phyloP scores from a whole-genome alignment of 129 eudicot species.

The Saposhnikovia divaricata region DNA sequence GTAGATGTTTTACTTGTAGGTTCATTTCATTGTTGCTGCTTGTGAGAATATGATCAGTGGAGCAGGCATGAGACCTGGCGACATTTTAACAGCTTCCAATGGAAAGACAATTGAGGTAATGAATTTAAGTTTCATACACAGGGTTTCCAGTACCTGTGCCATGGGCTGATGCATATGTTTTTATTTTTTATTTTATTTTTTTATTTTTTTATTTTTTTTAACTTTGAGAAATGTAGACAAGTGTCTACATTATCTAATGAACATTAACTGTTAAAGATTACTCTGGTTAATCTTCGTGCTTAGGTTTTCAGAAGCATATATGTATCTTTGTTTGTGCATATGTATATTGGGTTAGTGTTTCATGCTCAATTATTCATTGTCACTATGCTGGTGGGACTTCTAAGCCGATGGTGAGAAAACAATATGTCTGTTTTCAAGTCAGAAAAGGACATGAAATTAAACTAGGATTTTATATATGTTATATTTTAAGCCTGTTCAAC shows the following conservation, averaged over 20 bases:
- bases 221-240: not conserved
- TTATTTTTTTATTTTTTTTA: not conserved
- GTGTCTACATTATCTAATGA: not conserved
- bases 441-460: not conserved
- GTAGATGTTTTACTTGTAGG: conserved; percentile 33
- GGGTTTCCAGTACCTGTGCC: not conserved
- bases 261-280: not conserved
- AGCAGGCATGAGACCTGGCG: conserved; percentile 98
- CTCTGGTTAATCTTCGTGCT: not conserved
- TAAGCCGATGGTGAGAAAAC: not conserved
- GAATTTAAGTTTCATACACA: not conserved
- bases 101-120: conserved; percentile 98
- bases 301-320: not conserved
- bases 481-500: not conserved
- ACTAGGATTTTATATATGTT: not conserved
- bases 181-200: too few species aligned
- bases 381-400: not conserved
- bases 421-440: not conserved
- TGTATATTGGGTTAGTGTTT: not conserved
- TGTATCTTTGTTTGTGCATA: not conserved
- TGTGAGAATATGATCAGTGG: conserved; percentile 99
- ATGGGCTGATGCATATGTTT: not conserved
- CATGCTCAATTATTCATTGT: not conserved
- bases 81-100: conserved; percentile 84
- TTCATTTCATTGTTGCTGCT: conserved; percentile 99